Evolutionary conservation across 306 rosid species (phyloP).

Genomic region (Cucurbita maxima): DNA sequence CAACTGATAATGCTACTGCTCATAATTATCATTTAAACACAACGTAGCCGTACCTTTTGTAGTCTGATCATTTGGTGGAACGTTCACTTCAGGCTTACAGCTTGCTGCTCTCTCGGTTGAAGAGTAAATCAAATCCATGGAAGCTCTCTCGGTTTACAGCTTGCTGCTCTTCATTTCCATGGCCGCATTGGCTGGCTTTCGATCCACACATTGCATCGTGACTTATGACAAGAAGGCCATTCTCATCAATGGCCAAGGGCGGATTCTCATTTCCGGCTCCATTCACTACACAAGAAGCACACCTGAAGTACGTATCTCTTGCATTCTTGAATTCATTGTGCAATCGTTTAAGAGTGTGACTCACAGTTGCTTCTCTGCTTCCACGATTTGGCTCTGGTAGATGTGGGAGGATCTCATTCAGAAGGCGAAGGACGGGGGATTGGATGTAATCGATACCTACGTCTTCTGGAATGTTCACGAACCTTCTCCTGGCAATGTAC

Average conservation of each 20-base stretch:
- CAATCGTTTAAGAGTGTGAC: background rate
- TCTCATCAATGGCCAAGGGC: conserved; percentile 73
- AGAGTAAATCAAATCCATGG: conserved; percentile 26
- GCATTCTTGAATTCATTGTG: background rate
- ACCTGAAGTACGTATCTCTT: conserved; percentile 40
- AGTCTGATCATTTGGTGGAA: background rate
- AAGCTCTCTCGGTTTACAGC: conserved; percentile 37
- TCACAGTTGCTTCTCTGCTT: background rate
- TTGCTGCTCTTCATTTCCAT: conserved; percentile 21
- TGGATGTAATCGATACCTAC: conserved; percentile 83
- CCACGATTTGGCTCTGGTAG: conserved; percentile 34
- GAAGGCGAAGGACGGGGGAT: conserved; percentile 89
- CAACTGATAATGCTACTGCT: background rate
- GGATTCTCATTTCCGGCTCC: conserved; percentile 81
- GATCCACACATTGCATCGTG: conserved; percentile 41
- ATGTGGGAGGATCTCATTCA: conserved; percentile 92
- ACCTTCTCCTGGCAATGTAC: conserved; percentile 88
- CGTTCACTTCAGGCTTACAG: conserved; percentile 6
- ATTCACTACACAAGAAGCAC: conserved; percentile 97
- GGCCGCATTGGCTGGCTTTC: conserved; percentile 23
- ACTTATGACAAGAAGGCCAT: conserved; percentile 72
- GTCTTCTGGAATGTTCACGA: conserved; percentile 94
- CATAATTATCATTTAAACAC: background rate
- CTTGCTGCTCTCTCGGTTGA: background rate
- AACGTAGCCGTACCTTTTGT: background rate